Base-by-base conservation (phyloP, 2,329 filamentous ascomycete species). In the Clarireedia sp. region DNA sequence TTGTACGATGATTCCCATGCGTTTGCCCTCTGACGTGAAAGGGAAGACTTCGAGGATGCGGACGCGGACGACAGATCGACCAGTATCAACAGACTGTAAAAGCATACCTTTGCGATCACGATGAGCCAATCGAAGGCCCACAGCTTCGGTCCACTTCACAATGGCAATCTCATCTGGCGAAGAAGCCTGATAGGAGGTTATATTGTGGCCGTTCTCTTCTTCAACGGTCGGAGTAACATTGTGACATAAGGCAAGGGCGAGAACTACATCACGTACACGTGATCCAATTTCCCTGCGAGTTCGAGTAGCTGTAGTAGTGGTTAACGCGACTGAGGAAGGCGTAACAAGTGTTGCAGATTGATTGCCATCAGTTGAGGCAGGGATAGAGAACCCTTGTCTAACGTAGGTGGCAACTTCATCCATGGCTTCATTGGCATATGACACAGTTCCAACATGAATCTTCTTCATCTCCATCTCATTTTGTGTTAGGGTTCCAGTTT, bases 381-480 rank as follows among this genome's bases (percentile, higher is more conserved):
- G 74, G 41, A 77, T 68, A 12, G 84, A 78, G 64, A 97, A 96
- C 5, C 86, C 89, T 69, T 96, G 91, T 60, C 80, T 84, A 50
- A 99, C 81, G 68, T 96, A 96, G 0, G 87, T 81, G 12, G 83
- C 76, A 12, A 99, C 94, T 73, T 99, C 95, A 63, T 97, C 94
- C 94, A 99, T 99, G 9, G 94, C 92, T 68, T 99, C 94, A 64
- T 96, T 96, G 36, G 92, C 94, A 67, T 99, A 99, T 1, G 92
- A 97, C 1, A 97, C 94, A 9, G 94, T 99, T 9, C 95, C 94
- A 52, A 99, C 89, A 66, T 99, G 95, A 5, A 99, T 92, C 72
- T 99, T 99, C 69, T 95, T 96, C 79, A 99, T 86, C 67, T 96
- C 92, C 91, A 96, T 96, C 67, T 96, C 90, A 66, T 99, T 99